These are phyloP conservation scores for Brettanomyces anomalus DNA, from an alignment of 805 yeast species.

Conservation along the genomic window DNA sequence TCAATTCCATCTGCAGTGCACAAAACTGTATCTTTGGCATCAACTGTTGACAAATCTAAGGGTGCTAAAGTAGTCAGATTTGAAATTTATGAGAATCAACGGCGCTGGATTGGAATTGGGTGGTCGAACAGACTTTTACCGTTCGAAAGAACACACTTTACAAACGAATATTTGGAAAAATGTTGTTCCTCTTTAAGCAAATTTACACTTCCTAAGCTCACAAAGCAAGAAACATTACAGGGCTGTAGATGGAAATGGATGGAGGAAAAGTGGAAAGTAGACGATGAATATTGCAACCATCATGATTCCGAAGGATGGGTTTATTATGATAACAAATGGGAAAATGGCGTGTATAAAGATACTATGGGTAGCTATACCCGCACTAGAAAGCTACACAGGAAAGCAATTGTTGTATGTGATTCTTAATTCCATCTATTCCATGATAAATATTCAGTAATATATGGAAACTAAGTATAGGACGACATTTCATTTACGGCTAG, in stretches of 20 bases:
- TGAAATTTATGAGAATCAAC: conserved; percentile 45
- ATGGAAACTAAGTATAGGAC: too few species aligned
- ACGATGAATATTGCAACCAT: conserved; percentile 29
- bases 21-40: too few species aligned
- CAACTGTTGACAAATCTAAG: neutral
- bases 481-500: too few species aligned
- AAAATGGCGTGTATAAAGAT: conserved; percentile 29
- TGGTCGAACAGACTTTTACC: conserved; percentile 47
- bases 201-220: conserved; percentile 35
- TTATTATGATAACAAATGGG: conserved; percentile 46
- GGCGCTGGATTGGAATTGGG: conserved; percentile 56
- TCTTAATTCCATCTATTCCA: too few species aligned
- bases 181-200: conserved; percentile 22
- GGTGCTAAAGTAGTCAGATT: conserved; percentile 41
- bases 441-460: too few species aligned
- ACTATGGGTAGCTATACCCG: conserved; percentile 44
- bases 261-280: conserved; percentile 43
- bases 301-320: conserved; percentile 42
- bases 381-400: conserved; percentile 41
- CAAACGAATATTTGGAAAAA: conserved; percentile 30
- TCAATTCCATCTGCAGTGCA: conserved; percentile 12
- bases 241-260: conserved; percentile 50
- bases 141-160: conserved; percentile 40
- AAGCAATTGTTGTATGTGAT: conserved; percentile 22
- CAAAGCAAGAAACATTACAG: conserved; percentile 11